These are phyloP conservation scores for Rehmannia glutinosa DNA, from an alignment of 257 asterid genomes.

Conservation along the genomic window DNA sequence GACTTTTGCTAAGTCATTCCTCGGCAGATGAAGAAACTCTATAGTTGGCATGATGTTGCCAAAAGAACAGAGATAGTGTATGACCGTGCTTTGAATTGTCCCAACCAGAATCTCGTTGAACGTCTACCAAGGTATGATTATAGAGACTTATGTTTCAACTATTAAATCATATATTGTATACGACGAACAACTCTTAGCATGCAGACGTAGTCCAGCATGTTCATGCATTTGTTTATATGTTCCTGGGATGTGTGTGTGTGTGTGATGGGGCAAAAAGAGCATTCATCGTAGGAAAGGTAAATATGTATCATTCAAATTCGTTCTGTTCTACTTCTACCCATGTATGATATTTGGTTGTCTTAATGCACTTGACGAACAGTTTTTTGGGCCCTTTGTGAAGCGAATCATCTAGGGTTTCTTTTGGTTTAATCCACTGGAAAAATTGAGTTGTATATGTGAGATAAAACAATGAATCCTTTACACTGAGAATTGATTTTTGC, in stretches of 20 bases:
- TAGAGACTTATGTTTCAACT: not conserved
- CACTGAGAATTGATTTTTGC: not conserved
- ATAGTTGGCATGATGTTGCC: conserved; percentile 98
- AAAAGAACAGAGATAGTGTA: conserved; percentile 89
- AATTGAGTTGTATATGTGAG: not conserved
- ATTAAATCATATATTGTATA: not conserved
- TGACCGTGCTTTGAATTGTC: conserved; percentile 67
- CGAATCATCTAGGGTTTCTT: not conserved
- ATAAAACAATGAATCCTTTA: not conserved
- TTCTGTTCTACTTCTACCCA: not conserved
- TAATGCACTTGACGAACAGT: not conserved
- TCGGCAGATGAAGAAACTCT: conserved; percentile 78
- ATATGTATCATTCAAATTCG: not conserved
- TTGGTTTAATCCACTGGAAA: not conserved
- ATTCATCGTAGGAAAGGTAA: not conserved
- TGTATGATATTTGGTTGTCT: not conserved
- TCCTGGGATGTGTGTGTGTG: not conserved
- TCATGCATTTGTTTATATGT: no score
- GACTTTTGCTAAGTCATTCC: conserved; percentile 4
- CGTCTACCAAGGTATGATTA: conserved; percentile 68
- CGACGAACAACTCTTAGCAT: not conserved
- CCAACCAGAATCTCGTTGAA: conserved; percentile 69
- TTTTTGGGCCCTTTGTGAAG: not conserved
- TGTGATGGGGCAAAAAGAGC: not conserved
- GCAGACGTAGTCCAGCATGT: not conserved